These are phyloP conservation scores for Cutaneotrichosporon sp. DNA, from an alignment of 1,284 basidiomycete species.

Conservation along the genomic window DNA sequence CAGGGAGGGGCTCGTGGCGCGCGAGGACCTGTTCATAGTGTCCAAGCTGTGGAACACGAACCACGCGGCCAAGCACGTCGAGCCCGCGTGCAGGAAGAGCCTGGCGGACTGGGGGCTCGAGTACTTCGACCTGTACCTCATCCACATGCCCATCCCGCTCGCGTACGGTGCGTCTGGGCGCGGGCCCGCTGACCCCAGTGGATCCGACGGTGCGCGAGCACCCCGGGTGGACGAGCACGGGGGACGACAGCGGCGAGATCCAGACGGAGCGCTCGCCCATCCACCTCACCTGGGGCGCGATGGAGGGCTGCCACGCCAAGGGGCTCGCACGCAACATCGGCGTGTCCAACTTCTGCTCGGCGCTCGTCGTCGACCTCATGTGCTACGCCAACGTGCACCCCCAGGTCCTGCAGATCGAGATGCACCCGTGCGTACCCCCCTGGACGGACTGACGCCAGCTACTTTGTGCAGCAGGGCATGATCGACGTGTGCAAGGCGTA, in stretches of 20 bases:
- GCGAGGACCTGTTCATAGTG: constrained; percentile 61
- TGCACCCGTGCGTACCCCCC: constrained; percentile 60
- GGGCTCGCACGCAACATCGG: constrained; percentile 76
- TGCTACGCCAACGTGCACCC: constrained; percentile 71
- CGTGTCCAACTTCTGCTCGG: constrained; percentile 72
- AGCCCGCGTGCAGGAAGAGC: constrained; percentile 13
- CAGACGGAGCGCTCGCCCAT: constrained; percentile 28
- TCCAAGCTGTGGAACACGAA: constrained; percentile 75
- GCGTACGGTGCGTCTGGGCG: constrained; percentile 10
- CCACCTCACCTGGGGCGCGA: constrained; percentile 65
- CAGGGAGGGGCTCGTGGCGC: constrained; percentile 59
- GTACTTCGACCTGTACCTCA: constrained; percentile 67
- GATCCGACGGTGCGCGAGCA: constrained; percentile 13
- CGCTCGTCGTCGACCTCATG: constrained; percentile 40
- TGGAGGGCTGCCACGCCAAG: constrained; percentile 68
- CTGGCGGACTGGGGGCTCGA: constrained; percentile 65
- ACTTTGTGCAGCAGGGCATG: constrained; percentile 68
- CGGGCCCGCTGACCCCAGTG: constrained; percentile 8
- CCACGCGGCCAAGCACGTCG: constrained; percentile 22
- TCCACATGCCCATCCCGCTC: constrained; percentile 62
- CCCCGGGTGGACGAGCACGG: constrained; percentile 13
- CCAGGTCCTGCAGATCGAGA: constrained; percentile 72
- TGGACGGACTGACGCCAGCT: constrained; percentile 5
- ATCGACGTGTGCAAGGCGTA: constrained; percentile 62
- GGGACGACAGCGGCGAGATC: constrained; percentile 8